Evolutionary conservation across 164 flowering plant genomes (phyloP).

Genomic region (Brasenia schreberi): DNA sequence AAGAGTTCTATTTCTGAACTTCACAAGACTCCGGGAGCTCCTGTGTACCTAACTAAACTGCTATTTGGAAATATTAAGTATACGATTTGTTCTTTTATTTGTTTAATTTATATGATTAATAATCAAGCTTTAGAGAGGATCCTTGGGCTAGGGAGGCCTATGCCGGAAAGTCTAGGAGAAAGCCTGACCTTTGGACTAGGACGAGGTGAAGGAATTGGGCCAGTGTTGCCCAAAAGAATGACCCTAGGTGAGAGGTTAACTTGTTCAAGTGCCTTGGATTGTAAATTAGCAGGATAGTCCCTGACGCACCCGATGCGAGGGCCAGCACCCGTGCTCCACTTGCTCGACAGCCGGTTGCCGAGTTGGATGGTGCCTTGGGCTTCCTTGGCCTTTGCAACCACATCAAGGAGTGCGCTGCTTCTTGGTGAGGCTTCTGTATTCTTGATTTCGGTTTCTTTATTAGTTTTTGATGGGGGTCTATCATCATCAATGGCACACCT

Average conservation of each 20-base stretch:
- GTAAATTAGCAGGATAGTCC: slow-evolving; percentile 68
- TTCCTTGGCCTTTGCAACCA: neutral
- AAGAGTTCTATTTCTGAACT: neutral
- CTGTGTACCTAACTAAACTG: neutral
- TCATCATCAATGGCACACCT: slow-evolving; percentile 53
- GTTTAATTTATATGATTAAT: too few relatives aligned
- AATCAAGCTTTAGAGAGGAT: slow-evolving; percentile 1
- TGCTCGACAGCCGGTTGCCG: slow-evolving; percentile 46
- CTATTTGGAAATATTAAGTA: neutral
- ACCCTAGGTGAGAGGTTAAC: slow-evolving; percentile 55
- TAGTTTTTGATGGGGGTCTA: slow-evolving; percentile 10
- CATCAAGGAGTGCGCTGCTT: neutral
- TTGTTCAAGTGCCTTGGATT: slow-evolving; percentile 62
- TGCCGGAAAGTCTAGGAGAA: slow-evolving; percentile 67
- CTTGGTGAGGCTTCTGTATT: neutral
- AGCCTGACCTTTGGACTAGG: slow-evolving; percentile 59
- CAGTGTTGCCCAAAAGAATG: slow-evolving; percentile 12
- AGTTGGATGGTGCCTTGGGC: slow-evolving; percentile 17
- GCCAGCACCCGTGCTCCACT: slow-evolving; percentile 72
- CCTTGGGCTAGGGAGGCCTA: slow-evolving; percentile 79
- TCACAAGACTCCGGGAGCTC: neutral
- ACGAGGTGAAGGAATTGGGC: slow-evolving; percentile 74
- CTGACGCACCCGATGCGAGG: slow-evolving; percentile 78
- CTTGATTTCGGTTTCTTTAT: slow-evolving; percentile 6
- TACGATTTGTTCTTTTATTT: neutral